These are phyloP conservation scores for Leishmania amazonensis DNA, from an alignment of 208 protist genomes.

Conservation along the genomic window DNA sequence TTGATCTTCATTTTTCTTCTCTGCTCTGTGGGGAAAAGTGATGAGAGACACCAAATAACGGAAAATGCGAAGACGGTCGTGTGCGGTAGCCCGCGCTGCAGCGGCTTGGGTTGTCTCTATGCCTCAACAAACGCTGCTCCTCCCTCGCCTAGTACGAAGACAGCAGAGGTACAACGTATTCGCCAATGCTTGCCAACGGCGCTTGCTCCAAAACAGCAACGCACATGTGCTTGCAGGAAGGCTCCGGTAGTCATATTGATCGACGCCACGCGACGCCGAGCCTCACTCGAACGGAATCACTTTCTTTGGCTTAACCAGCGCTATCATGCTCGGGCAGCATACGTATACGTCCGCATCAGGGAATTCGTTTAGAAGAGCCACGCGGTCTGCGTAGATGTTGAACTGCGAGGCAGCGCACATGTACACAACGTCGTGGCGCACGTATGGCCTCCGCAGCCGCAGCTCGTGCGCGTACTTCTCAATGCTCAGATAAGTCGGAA, in stretches of 20 bases:
- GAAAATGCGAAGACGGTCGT: not conserved
- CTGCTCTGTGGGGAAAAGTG: not conserved
- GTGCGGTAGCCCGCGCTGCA: not conserved
- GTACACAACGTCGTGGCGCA: slow-evolving; percentile 82
- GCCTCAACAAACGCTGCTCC: not conserved
- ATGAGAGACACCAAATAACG: not conserved
- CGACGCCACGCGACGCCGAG: not conserved
- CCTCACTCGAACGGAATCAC: slow-evolving; percentile 38
- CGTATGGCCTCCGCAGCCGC: slow-evolving; percentile 30
- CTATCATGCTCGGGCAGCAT: slow-evolving; percentile 67
- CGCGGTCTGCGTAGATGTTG: slow-evolving; percentile 45
- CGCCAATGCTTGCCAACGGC: not conserved
- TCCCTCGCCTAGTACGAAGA: not conserved
- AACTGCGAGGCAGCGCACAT: slow-evolving; percentile 73
- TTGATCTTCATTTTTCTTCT: not conserved
- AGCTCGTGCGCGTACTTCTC: slow-evolving; percentile 66
- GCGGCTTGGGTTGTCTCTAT: not conserved
- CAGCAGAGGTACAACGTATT: not conserved
- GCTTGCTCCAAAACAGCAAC: not conserved
- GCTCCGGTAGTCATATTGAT: not conserved
- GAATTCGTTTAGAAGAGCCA: slow-evolving; percentile 55
- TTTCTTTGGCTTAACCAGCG: slow-evolving; percentile 54
- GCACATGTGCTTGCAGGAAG: not conserved
- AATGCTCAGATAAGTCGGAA: slow-evolving; percentile 63
- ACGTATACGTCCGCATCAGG: slow-evolving; percentile 86